Conservation (phyloP, 164 flowering plant genomes). For the Aristolochia contorta region DNA sequence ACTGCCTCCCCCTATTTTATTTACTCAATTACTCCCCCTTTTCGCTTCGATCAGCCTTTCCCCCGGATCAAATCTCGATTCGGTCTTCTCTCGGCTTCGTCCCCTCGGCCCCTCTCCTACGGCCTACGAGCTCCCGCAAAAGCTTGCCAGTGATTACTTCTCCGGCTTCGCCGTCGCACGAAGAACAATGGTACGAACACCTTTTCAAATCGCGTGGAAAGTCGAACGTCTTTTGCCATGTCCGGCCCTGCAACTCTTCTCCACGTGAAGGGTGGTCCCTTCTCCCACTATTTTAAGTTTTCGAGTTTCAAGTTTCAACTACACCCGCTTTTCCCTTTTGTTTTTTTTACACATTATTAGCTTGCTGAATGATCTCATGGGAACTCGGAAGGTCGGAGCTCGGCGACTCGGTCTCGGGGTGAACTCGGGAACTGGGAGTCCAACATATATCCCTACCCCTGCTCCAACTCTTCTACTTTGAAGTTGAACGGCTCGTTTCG, state of each 20-base stretch:
- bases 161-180: not conserved
- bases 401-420: no score
- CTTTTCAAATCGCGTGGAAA: conserved; percentile 12
- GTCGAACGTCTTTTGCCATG: conserved; percentile 22
- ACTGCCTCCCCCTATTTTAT: not conserved
- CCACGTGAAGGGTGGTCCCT: conserved; percentile 7
- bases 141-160: not conserved
- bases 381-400: no score
- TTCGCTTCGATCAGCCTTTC: not conserved
- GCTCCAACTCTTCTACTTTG: no score
- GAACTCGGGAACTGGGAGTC: no score
- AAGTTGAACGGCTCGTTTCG: no score
- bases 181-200: not conserved
- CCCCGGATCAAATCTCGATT: not conserved
- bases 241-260: not conserved
- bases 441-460: no score
- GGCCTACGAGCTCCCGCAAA: not conserved
- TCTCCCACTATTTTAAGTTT: no score
- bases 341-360: no score
- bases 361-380: no score
- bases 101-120: not conserved
- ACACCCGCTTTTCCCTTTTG: no score
- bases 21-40: not conserved
- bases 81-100: not conserved
- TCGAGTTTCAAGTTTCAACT: no score